These are phyloP conservation scores for Cotoneaster glaucophyllus DNA, from an alignment of 306 rosid genomes.

Conservation along the genomic window DNA sequence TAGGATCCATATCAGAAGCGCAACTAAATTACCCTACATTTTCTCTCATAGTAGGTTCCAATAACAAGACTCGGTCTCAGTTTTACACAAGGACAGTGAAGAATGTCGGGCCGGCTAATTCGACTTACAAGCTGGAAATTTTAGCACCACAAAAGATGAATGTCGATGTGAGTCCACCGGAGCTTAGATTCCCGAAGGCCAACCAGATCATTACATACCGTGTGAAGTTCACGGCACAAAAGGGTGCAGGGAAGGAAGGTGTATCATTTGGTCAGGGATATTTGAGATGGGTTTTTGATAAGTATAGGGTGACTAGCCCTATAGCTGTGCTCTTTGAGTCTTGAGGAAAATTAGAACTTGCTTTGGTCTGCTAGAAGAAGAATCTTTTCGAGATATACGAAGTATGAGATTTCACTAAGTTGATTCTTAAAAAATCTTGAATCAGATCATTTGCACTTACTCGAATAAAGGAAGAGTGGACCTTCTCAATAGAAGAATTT, in stretches of 20 bases:
- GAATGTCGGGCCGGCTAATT: conserved; percentile 41
- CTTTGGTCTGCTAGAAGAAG: no score
- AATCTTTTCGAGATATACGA: no score
- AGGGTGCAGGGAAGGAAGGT: background rate
- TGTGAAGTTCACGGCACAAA: conserved; percentile 22
- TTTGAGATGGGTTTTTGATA: conserved; percentile 34
- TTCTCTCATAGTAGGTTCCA: conserved; percentile 9
- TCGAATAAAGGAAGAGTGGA: no score
- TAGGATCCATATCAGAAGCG: conserved; percentile 21
- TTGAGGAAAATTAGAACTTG: background rate
- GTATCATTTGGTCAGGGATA: conserved; percentile 28
- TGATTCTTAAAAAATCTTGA: no score
- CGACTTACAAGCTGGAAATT: conserved; percentile 21
- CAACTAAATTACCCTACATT: conserved; percentile 53
- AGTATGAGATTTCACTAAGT: no score
- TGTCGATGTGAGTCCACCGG: conserved; percentile 11
- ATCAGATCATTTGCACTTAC: no score
- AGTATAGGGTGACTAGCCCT: conserved; percentile 36
- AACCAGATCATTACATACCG: conserved; percentile 24
- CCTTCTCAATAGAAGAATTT: no score
- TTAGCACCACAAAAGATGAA: conserved; percentile 18
- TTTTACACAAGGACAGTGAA: conserved; percentile 37
- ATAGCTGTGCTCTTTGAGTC: conserved; percentile 18
- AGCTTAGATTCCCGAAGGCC: conserved; percentile 30
- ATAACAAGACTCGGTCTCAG: conserved; percentile 16